Base-by-base conservation (phyloP, 228 moss, liverwort and hornwort genomes). In the Sphagnum fallax region DNA sequence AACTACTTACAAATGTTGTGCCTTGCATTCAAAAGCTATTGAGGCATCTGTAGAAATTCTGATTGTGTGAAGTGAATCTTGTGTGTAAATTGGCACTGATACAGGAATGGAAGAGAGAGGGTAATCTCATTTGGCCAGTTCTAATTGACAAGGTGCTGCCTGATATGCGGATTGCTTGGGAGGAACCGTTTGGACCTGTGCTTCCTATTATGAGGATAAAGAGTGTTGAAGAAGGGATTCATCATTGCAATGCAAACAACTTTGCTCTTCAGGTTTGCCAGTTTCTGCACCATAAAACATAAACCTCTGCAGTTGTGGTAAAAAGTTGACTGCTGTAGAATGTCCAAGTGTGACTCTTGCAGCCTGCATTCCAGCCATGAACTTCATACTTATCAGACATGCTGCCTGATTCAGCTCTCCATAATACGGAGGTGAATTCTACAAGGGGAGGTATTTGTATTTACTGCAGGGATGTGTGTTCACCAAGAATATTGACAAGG, bases 401-500 rank as follows among this genome's bases (percentile, higher is more conserved):
- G 32, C 3, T 32, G 32, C 32, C 32, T 32, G 32, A 32, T 32
- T 32, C 32, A 32, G 32, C 32, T 32, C 32, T 32, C 32, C 32
- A 32, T 32, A 32, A 32, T 32, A 32, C 32, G 2, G 32, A 32
- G 32, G 32, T 32, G 32, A 32, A 32, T 32, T 32, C 32, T 32
- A 32, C 32, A 32, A 32, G 32, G 32, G 32, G 32, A 32, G 32
- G 32, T 32, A 32, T 32, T 32, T 32, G 32, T 32, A 32, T 32
- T 32, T 32, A 32, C 32, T 55, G 71, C 72, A 87, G 87, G 87
- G 87, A 70, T 87, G 87, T 9, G 50, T 87, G 51, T 87, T 87
- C 73, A 87, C 87, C 4, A 87, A 81, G 70, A 83, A 61, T 51
- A 83, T 87, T 73, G 83, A 87, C 50, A 87, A 87, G 63, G 87